Conservation (phyloP, 78 protist species). For the Pirum gemmata region DNA sequence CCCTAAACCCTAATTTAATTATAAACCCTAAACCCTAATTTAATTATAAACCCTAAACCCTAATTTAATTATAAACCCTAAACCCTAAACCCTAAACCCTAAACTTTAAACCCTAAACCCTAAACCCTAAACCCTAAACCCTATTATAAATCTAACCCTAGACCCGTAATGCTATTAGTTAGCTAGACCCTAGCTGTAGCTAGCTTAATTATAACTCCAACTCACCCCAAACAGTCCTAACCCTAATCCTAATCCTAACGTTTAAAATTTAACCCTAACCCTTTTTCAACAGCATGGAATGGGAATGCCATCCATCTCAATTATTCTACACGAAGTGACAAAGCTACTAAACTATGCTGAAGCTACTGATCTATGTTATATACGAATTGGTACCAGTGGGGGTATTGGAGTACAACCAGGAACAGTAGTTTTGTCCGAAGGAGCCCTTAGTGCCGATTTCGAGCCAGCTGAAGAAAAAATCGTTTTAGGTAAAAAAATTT, state of each 20-base stretch:
- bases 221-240: neutral
- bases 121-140: too few relatives aligned
- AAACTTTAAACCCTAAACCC: too few relatives aligned
- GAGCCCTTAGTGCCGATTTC: conserved; percentile 35
- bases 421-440: conserved; percentile 16
- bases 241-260: too few relatives aligned
- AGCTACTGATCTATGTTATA: neutral
- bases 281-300: conserved; percentile 35
- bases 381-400: conserved; percentile 48
- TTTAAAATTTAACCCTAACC: neutral
- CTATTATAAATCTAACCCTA: too few relatives aligned
- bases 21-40: too few relatives aligned
- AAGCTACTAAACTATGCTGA: conserved; percentile 46
- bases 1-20: too few relatives aligned
- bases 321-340: conserved; percentile 44
- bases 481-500: neutral
- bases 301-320: conserved; percentile 51
- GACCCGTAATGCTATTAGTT: too few relatives aligned
- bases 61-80: too few relatives aligned
- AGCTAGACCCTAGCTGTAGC: too few relatives aligned
- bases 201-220: neutral
- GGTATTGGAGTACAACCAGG: conserved; percentile 44
- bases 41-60: too few relatives aligned
- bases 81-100: too few relatives aligned
- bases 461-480: neutral